A percentile compares a stretch with the other conserved stretches of the same genome.
Evolutionary conservation across 306 rosid species (phyloP).

Genomic region (Inga leiocalycina): DNA sequence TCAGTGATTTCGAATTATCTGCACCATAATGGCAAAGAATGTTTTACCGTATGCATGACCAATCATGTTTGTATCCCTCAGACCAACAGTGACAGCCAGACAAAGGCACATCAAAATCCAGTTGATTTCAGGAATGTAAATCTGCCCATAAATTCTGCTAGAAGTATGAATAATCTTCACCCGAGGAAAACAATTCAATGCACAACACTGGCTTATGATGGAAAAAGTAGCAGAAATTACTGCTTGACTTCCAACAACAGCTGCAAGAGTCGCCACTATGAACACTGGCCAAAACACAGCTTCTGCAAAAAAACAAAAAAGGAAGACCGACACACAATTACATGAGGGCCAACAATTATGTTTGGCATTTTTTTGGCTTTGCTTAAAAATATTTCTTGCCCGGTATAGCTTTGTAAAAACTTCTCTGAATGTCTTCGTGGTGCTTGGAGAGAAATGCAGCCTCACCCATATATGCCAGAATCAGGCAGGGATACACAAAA

Average conservation of each 20-base stretch:
- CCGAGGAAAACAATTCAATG: conserved; percentile 69
- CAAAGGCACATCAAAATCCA: conserved; percentile 81
- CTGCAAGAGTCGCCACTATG: conserved; percentile 65
- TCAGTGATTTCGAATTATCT: not conserved
- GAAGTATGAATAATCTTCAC: conserved; percentile 72
- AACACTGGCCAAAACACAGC: conserved; percentile 82
- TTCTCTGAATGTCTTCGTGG: conserved; percentile 67
- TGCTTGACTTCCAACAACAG: conserved; percentile 74
- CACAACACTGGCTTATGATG: conserved; percentile 67
- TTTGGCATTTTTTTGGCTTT: not conserved
- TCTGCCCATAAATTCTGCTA: conserved; percentile 65
- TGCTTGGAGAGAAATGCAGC: conserved; percentile 82
- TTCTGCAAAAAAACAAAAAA: conserved; percentile 42
- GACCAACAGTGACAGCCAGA: conserved; percentile 64
- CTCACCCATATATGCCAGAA: conserved; percentile 79
- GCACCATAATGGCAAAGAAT: conserved; percentile 1
- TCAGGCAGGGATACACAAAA: conserved; percentile 68
- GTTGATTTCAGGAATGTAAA: conserved; percentile 79
- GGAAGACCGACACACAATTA: not conserved
- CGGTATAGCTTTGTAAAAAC: conserved; percentile 78
- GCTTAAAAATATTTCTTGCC: conserved; percentile 44
- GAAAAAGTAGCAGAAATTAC: conserved; percentile 78
- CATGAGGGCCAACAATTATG: not conserved
- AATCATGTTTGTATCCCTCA: conserved; percentile 66
- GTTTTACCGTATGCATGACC: conserved; percentile 74